Evolutionary conservation across 1,284 basidiomycete species (phyloP), one percentile per base, ranked within the genome.

Genomic region (Cryptococcus wingfieldii): DNA sequence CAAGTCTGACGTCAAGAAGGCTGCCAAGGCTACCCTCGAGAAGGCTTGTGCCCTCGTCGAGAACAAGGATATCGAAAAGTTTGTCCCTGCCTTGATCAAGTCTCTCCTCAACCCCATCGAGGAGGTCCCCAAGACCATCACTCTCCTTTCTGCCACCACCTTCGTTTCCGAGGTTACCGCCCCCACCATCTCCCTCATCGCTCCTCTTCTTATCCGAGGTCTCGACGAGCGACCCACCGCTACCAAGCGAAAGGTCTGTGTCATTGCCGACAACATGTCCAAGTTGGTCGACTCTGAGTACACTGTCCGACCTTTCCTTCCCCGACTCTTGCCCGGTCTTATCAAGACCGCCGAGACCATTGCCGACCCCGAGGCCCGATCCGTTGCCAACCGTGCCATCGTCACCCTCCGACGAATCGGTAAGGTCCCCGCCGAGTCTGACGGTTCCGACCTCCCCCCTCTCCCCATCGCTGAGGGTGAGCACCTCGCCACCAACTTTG

Each of bases 141-240:
- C 84, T 74, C 88, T 97, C 79, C 92, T 98, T 79, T 94, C 94
- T 78, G 88, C 96, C 59, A 98, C 96, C 80, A 98, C 96, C 78
- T 98, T 98, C 87, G 96, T 99, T 86, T 92, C 94, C 62, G 96
- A 98, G 83, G 96, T 99, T 80, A 96, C 98, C 78, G 94, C 95
- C 62, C 86, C 96, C 61, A 98, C 96, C 65, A 88, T 99, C 69
- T 97, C 96, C 67, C 87, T 99, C 68, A 98, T 98, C 91, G 95
- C 95, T 59, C 96, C 95, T 70, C 87, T 99, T 46, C 84, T 99
- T 61, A 85, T 89, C 62, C 92, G 96, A 83, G 96, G 96, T 86
- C 84, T 98, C 65, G 84, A 79, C 66, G 93, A 97, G 84, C 94
- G 95, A 81, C 84, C 89, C 61, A 97, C 93, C 61, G 87, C 93